Evolutionary conservation across 306 rosid genomes (phyloP).

Genomic region (Carpinus fangiana): DNA sequence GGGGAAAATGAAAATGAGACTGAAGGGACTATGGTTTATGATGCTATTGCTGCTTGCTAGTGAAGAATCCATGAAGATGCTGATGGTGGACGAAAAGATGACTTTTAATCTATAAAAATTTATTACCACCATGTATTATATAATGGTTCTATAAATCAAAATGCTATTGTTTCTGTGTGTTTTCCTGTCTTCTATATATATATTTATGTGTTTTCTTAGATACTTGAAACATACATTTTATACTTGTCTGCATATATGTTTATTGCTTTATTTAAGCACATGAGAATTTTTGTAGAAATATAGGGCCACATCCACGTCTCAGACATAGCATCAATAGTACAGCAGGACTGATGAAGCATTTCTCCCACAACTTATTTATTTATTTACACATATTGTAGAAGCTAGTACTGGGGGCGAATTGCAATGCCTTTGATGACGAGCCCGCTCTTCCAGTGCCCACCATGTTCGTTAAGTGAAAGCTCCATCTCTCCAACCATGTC

Average conservation of each 20-base stretch:
- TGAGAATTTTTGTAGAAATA: too few relatives aligned
- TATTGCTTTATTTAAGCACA: too few relatives aligned
- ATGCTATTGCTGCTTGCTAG: not conserved
- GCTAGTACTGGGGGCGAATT: constrained; percentile 49
- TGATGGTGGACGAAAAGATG: not conserved
- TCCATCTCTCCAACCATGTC: constrained; percentile 47
- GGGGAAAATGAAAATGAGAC: not conserved
- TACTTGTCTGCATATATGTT: too few relatives aligned
- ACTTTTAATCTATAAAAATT: not conserved
- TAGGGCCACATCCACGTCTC: too few relatives aligned
- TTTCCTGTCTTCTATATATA: too few relatives aligned
- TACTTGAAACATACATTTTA: too few relatives aligned
- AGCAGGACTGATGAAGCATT: not conserved
- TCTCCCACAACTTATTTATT: not conserved
- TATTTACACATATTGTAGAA: not conserved
- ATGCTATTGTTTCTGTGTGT: too few relatives aligned
- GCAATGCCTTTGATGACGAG: constrained; percentile 58
- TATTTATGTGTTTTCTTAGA: too few relatives aligned
- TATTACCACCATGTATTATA: not conserved
- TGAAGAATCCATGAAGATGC: not conserved
- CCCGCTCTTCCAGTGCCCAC: constrained; percentile 72
- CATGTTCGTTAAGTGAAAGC: constrained; percentile 51
- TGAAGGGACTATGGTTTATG: not conserved
- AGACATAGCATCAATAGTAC: too few relatives aligned
- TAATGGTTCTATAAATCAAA: not conserved